Percentiles rank a stretch among this genome's conserved stretches.
Conservation (phyloP, 2,329 filamentous ascomycete species). For the Epichloe gansuensis region DNA sequence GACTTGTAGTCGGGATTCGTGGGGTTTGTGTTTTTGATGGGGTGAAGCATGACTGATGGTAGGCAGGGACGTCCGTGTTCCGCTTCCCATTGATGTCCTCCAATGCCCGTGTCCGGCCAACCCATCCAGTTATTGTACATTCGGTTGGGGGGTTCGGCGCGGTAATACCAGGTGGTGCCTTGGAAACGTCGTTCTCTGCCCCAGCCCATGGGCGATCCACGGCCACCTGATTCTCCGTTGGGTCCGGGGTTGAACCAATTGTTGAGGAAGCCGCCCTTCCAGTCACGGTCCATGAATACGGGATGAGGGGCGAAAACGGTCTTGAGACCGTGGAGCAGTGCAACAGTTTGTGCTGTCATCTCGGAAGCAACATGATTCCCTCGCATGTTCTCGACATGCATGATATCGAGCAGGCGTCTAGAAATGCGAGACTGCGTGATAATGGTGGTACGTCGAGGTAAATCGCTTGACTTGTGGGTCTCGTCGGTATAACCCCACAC, state of each 20-base stretch:
- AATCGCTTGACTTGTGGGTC: conserved; percentile 35
- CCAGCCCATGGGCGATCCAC: conserved; percentile 46
- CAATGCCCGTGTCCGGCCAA: conserved; percentile 40
- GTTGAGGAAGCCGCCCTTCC: conserved; percentile 41
- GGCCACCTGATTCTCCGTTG: conserved; percentile 39
- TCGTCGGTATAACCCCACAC: conserved; percentile 51
- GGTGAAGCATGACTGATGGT: conserved; percentile 45
- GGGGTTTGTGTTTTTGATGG: conserved; percentile 43
- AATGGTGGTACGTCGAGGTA: conserved; percentile 64
- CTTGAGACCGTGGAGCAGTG: conserved; percentile 67
- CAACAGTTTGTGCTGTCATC: conserved; percentile 63
- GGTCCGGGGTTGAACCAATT: conserved; percentile 49
- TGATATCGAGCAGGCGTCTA: conserved; percentile 56
- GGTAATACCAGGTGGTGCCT: conserved; percentile 50
- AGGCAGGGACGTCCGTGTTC: conserved; percentile 43
- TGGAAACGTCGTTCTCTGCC: conserved; percentile 43
- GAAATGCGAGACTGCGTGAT: conserved; percentile 65
- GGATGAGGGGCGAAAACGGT: conserved; percentile 68
- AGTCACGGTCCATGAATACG: conserved; percentile 65
- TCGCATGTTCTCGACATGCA: conserved; percentile 63
- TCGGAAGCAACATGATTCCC: conserved; percentile 69
- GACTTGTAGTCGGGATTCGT: conserved; percentile 31
- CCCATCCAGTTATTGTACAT: conserved; percentile 53
- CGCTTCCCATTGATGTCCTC: conserved; percentile 43
- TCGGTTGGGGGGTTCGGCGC: conserved; percentile 41